Evolutionary conservation across 1,139 yeast species (phyloP), one percentile per base, ranked within the genome.

Genomic region (Nadsonia starkeyi-henricii): DNA sequence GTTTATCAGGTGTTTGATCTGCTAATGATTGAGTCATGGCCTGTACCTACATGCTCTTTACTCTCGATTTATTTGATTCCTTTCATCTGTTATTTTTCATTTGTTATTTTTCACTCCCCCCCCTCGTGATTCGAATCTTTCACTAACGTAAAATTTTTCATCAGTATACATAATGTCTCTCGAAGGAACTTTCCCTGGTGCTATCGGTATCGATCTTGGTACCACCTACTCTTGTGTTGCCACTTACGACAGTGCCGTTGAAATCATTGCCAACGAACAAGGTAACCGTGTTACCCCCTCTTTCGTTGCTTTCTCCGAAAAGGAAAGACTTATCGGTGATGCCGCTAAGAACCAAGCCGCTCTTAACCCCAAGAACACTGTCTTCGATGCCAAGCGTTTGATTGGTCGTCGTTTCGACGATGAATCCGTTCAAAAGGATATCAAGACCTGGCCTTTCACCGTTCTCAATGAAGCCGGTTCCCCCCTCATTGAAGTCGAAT

Each of bases 101-200:
- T n/a, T n/a, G n/a, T n/a, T n/a, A n/a, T n/a, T n/a, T n/a, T n/a
- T n/a, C n/a, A n/a, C n/a, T n/a, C n/a, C n/a, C n/a, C n/a, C n/a
- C n/a, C n/a, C n/a, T n/a, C n/a, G n/a, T n/a, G n/a, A n/a, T n/a
- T n/a, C n/a, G n/a, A n/a, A n/a, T n/a, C n/a, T n/a, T n/a, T n/a
- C n/a, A 9, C 28, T 23, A 23, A 23, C 28, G 28, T 23, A 23
- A 23, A 23, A 23, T 33, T 33, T 33, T 33, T 33, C 39, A 33
- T 33, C 28, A 33, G 53, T 52, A 47, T 33, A 33, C 39, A 33
- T 33, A 33, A 33, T 33, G 39, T 33, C 39, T 33, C 39, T 33
- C 39, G 96, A 89, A 81, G 96, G 96, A 84, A 94, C 89, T 78
- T 89, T 85, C 85, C 94, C 89, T 81, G 95, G 95, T 81, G 97